Base-by-base conservation (phyloP, 164 flowering plant genomes). In the Euptelea pleiosperma region DNA sequence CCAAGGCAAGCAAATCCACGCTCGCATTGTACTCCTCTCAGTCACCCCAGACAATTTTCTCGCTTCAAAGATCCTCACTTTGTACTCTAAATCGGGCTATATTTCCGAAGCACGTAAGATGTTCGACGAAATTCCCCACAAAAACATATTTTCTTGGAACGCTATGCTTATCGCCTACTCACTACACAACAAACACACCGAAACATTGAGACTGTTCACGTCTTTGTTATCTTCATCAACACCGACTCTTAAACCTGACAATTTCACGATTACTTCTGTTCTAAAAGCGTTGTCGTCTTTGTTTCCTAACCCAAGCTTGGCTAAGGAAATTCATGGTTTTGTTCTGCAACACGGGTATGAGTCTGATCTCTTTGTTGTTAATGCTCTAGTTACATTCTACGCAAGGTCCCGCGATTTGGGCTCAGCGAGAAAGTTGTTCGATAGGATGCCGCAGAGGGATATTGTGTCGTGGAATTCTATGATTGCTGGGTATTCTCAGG, bases 401-500 rank as follows among this genome's bases (percentile, higher is more conserved):
- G 68, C 86, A 6, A 77, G 77, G 58, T 76, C 80, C 33, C 73
- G 58, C 29, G 82, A 74, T 14, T 34, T 83, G 60, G 63, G 64
- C 15, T 55, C 52, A 25, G 93, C 91, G 21, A 77, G 90, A 54
- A 70, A 14, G 16, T 9, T 87, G 67, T 91, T 91, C 66, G 83
- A 89, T 77, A 34, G 50, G 44, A 77, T 79, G 78, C 52, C 46
- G 1, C 65, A 55, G 48, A 87, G 72, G 56, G 98, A 87, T 71
- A 50, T 81, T 35, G 95, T 92, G 55, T 75, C 95, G 0, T 92
- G 98, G 95, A 89, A 87, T 69, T 78, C 93, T 0, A 85, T 87
- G 89, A 76, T 87, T 56, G 63, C 86, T 24, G 96, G 85, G 71
- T 92, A 84, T 61, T 79, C 91, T 16, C 95, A 89, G 49, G 59